Percentiles rank a stretch among this genome's conserved stretches.
These are phyloP conservation scores for Trichoderma orchidacearum DNA, from an alignment of 495 filamentous ascomycete species.

Conservation along the genomic window DNA sequence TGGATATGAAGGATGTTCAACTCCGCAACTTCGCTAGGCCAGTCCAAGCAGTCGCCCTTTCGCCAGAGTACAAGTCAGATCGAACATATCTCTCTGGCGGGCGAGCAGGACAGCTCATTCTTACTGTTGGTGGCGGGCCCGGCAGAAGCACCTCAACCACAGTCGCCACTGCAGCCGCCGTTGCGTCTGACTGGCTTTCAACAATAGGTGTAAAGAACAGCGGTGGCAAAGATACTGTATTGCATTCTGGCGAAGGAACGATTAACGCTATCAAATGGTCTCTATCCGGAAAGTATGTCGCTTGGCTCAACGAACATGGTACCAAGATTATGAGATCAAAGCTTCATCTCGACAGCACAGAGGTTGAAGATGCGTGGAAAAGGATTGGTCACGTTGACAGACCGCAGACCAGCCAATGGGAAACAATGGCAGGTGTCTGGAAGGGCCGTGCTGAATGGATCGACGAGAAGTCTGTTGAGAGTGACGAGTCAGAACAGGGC, in stretches of 20 bases:
- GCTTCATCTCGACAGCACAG: slow-evolving; percentile 60
- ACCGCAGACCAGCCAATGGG: slow-evolving; percentile 67
- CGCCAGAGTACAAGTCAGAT: slow-evolving; percentile 84
- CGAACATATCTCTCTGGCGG: slow-evolving; percentile 81
- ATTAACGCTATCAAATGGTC: slow-evolving; percentile 92
- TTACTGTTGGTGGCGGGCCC: slow-evolving; percentile 69
- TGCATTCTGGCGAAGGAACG: slow-evolving; percentile 85
- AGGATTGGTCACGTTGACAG: slow-evolving; percentile 85
- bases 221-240: slow-evolving; percentile 70
- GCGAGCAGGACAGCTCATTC: slow-evolving; percentile 71
- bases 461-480: slow-evolving; percentile 61
- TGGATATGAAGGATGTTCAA: slow-evolving; percentile 62
- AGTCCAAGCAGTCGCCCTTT: slow-evolving; percentile 77
- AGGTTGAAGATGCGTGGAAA: slow-evolving; percentile 82
- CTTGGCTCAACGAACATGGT: slow-evolving; percentile 90
- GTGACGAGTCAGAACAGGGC: slow-evolving; percentile 31
- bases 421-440: slow-evolving; percentile 91
- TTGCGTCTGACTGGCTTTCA: slow-evolving; percentile 85
- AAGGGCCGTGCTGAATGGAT: slow-evolving; percentile 88
- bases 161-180: slow-evolving; percentile 60
- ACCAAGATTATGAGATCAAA: slow-evolving; percentile 96
- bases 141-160: slow-evolving; percentile 72
- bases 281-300: slow-evolving; percentile 75
- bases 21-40: slow-evolving; percentile 89
- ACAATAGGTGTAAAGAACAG: slow-evolving; percentile 65